These are phyloP conservation scores for Colletotrichum echinochloae DNA, from an alignment of 2,329 filamentous ascomycete genomes.

Conservation along the genomic window DNA sequence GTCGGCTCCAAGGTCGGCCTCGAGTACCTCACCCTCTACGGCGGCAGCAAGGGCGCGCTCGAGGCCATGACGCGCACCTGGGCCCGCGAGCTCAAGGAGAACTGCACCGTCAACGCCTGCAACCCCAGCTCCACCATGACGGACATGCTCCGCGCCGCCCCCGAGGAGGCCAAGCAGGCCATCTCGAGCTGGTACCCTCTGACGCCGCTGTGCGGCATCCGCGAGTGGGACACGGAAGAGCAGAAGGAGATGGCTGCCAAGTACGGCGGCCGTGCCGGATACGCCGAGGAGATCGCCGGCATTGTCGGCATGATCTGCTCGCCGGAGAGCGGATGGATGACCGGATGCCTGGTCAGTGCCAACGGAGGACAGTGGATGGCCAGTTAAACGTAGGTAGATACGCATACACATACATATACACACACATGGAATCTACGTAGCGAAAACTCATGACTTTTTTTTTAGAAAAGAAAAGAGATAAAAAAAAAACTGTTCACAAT, in stretches of 20 bases:
- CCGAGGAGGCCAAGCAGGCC: slow-evolving; percentile 62
- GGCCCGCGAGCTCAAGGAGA: slow-evolving; percentile 67
- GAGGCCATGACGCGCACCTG: slow-evolving; percentile 73
- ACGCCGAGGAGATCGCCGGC: slow-evolving; percentile 76
- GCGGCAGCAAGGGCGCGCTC: slow-evolving; percentile 71
- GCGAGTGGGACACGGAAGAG: slow-evolving; percentile 47
- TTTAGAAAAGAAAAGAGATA: no score
- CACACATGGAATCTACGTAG: no score
- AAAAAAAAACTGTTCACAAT: no score
- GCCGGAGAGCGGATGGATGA: slow-evolving; percentile 75
- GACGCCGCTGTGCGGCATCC: slow-evolving; percentile 61
- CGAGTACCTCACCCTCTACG: slow-evolving; percentile 67
- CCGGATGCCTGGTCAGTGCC: slow-evolving; percentile 77
- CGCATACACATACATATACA: neutral
- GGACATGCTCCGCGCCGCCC: slow-evolving; percentile 59
- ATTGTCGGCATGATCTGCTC: slow-evolving; percentile 78
- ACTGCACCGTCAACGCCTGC: slow-evolving; percentile 70
- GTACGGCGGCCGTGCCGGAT: slow-evolving; percentile 65
- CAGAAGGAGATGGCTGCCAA: slow-evolving; percentile 58
- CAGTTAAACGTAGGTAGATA: no score
- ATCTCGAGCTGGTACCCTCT: slow-evolving; percentile 52
- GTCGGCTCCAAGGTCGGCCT: slow-evolving; percentile 66
- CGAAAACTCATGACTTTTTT: neutral
- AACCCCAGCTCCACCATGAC: slow-evolving; percentile 58
- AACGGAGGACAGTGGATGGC: slow-evolving; percentile 61